A percentile compares a stretch with the other conserved stretches of the same genome.
These are phyloP conservation scores for Fusarium mexicanum DNA, from an alignment of 2,329 filamentous ascomycete genomes.

Conservation along the genomic window DNA sequence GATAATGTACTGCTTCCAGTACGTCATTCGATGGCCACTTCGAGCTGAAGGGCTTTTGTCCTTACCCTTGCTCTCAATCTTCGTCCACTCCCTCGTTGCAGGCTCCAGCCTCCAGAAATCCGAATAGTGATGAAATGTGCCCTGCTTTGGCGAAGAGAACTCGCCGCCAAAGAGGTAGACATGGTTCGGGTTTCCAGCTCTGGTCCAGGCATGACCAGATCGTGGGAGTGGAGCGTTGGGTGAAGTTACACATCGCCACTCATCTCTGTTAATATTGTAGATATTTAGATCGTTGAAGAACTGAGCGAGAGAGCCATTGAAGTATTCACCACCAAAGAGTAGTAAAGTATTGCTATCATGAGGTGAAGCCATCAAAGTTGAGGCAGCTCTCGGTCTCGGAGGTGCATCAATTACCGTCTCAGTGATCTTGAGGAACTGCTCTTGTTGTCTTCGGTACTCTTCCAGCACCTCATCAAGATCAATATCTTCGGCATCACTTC, in stretches of 20 bases:
- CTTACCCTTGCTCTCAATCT: constrained; percentile 81
- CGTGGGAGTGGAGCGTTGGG: constrained; percentile 92
- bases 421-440: constrained; percentile 92
- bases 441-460: constrained; percentile 92
- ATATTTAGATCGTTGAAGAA: constrained; percentile 75
- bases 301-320: constrained; percentile 86
- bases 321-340: constrained; percentile 94
- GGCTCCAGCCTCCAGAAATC: constrained; percentile 97
- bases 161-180: constrained; percentile 96
- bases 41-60: constrained; percentile 84
- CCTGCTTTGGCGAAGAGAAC: constrained; percentile 96
- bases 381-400: constrained; percentile 80
- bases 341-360: constrained; percentile 88
- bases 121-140: constrained; percentile 99
- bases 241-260: constrained; percentile 90
- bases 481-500: constrained; percentile 90
- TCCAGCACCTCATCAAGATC: constrained; percentile 94
- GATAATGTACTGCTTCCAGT: constrained; percentile 96
- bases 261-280: constrained; percentile 82
- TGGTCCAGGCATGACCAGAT: constrained; percentile 94
- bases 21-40: constrained; percentile 95
- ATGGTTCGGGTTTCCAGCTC: constrained; percentile 83
- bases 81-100: constrained; percentile 85
- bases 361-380: constrained; percentile 85
- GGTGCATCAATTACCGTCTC: constrained; percentile 77